Percentiles rank a stretch among this genome's conserved stretches.
phyloP scores from a whole-genome alignment of 306 rosid species.

The Dryas drummondii region DNA sequence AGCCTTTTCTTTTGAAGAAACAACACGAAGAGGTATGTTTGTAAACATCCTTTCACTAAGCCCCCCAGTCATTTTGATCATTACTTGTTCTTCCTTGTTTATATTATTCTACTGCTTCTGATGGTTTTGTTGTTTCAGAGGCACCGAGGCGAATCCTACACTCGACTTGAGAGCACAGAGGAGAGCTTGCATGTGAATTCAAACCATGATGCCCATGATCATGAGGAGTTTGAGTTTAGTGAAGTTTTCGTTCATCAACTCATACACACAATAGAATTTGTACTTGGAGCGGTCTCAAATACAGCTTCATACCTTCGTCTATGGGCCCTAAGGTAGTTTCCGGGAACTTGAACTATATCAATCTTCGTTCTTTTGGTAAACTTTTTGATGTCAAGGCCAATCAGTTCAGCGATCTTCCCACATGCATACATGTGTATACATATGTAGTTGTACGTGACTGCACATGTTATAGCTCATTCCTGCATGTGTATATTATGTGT shows the following conservation, averaged over 20 bases:
- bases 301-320: slow-evolving; percentile 97
- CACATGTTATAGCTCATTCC: background rate
- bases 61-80: background rate
- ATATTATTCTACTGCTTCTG: slow-evolving; percentile 26
- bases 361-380: background rate
- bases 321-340: slow-evolving; percentile 91
- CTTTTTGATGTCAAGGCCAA: background rate
- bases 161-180: slow-evolving; percentile 49
- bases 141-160: slow-evolving; percentile 74
- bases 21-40: slow-evolving; percentile 74
- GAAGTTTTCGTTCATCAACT: slow-evolving; percentile 95
- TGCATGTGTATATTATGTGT: background rate
- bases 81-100: background rate
- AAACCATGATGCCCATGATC: slow-evolving; percentile 45
- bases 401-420: background rate
- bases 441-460: background rate
- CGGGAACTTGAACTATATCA: slow-evolving; percentile 3
- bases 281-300: slow-evolving; percentile 92
- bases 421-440: background rate
- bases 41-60: slow-evolving; percentile 5
- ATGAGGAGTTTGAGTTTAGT: slow-evolving; percentile 82
- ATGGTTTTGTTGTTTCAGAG: slow-evolving; percentile 55
- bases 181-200: slow-evolving; percentile 60
- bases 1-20: slow-evolving; percentile 92
- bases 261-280: slow-evolving; percentile 94